These are phyloP conservation scores for Oryza glaberrima DNA, from an alignment of 176 grass and related monocot genomes.

Conservation along the genomic window DNA sequence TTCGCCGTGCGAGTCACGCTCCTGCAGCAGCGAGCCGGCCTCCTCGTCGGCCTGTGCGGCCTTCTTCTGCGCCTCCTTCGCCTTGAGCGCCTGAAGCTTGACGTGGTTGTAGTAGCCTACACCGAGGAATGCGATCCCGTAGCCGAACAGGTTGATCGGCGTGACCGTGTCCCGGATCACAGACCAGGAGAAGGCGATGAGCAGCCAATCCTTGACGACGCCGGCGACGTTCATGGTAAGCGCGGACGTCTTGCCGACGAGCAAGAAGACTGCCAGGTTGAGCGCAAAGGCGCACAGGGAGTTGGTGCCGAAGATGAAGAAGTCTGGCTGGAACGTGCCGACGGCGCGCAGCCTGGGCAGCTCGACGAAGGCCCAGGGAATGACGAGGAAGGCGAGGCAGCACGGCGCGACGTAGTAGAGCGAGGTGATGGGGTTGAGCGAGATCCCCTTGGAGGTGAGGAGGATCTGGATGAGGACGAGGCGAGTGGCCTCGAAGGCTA, in stretches of 20 bases:
- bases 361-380: constrained; percentile 82
- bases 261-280: constrained; percentile 87
- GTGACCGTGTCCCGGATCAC: constrained; percentile 94
- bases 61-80: constrained; percentile 97
- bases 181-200: constrained; percentile 97
- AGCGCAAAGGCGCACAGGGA: constrained; percentile 87
- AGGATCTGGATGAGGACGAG: constrained; percentile 97
- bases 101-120: constrained; percentile 95
- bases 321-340: constrained; percentile 64
- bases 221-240: constrained; percentile 98
- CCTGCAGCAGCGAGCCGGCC: constrained; percentile 70
- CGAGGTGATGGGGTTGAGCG: constrained; percentile 97
- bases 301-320: constrained; percentile 85
- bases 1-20: constrained; percentile 54
- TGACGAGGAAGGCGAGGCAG: constrained; percentile 78
- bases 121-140: constrained; percentile 87
- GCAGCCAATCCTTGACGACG: constrained; percentile 94
- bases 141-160: constrained; percentile 81
- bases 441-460: constrained; percentile 96
- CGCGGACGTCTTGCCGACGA: constrained; percentile 92
- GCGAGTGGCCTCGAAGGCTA: constrained; percentile 89
- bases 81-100: constrained; percentile 94
- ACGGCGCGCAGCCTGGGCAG: constrained; percentile 66
- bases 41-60: constrained; percentile 79
- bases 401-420: constrained; percentile 92